Conservation (phyloP, 352 stramenopile species). For the Globisporangium polare region DNA sequence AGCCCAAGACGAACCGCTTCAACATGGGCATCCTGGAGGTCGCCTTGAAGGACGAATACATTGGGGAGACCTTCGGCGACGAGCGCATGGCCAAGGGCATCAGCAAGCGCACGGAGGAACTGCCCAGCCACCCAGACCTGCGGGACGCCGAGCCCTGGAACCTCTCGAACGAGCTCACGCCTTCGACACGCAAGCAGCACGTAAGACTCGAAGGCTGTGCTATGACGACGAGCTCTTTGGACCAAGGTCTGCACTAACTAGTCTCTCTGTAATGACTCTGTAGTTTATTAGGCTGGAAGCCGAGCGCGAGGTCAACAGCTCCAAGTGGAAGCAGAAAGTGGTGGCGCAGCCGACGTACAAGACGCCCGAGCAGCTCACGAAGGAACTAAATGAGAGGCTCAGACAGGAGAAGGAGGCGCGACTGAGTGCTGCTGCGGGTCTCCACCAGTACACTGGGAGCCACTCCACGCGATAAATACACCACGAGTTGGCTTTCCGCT, state of each 20-base stretch:
- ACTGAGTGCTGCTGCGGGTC: slow-evolving; percentile 10
- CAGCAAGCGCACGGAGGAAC: slow-evolving; percentile 67
- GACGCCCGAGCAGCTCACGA: slow-evolving; percentile 46
- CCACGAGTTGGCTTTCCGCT: no score
- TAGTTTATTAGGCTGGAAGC: slow-evolving; percentile 34
- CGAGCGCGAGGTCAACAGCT: slow-evolving; percentile 33
- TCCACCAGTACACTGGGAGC: not conserved
- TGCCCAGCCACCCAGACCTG: slow-evolving; percentile 71
- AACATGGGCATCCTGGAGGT: slow-evolving; percentile 77
- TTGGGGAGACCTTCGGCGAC: slow-evolving; percentile 63
- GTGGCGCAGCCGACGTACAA: slow-evolving; percentile 36
- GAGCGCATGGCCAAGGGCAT: slow-evolving; percentile 68
- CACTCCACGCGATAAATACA: slow-evolving; percentile 6
- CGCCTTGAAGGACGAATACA: slow-evolving; percentile 54
- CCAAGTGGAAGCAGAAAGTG: slow-evolving; percentile 49
- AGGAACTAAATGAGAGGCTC: slow-evolving; percentile 39
- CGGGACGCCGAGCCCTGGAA: slow-evolving; percentile 61
- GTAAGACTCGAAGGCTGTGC: slow-evolving; percentile 19
- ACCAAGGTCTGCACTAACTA: not conserved
- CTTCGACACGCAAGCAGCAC: slow-evolving; percentile 39
- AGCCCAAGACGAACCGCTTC: slow-evolving; percentile 73
- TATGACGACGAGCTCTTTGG: no score
- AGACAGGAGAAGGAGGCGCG: slow-evolving; percentile 44
- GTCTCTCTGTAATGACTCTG: not conserved
- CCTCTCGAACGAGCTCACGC: slow-evolving; percentile 46